Base-by-base conservation (phyloP, 495 filamentous ascomycete genomes). In the Neurospora pannonica region DNA sequence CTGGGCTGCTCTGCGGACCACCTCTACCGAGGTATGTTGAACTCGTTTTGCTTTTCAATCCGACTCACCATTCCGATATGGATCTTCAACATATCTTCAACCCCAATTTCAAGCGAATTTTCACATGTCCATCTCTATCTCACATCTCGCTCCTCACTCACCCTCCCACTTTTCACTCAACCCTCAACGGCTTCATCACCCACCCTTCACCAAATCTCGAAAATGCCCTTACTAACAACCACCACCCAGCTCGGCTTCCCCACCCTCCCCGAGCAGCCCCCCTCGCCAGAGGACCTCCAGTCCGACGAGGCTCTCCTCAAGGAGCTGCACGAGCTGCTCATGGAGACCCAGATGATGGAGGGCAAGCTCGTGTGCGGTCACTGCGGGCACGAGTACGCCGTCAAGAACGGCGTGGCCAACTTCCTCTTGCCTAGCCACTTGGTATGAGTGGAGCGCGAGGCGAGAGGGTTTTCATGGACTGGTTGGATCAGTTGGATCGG, bases 321-420 rank as follows among this genome's bases (percentile, higher is more conserved):
- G 75, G 93, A 97, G 70, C 83, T 99, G 75, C 95, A 98, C 78
- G 86, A 84, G 10, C 81, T 98, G 72, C 85, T 99, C 19, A 83
- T 98, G 74, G 97, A 99, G 86, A 99, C 96, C 74, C 90, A 93
- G 77, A 91, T 98, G 24, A 86, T 86, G 71, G 92, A 94, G 82
- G 96, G 96, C 7, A 95, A 92, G 80, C 85, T 99, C 74, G 90
- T 94, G 34, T 99, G 96, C 80, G 94, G 90, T 70, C 92, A 92
- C 80, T 98, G 96, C 83, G 92, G 92, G 73, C 94, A 98, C 81
- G 91, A 95, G 83, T 98, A 98, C 82, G 88, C 89, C 78, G 91
- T 99, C 54, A 92, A 93, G 79, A 94, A 98, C 83, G 97, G 96
- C 31, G 97, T 98, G 78, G 93, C 94, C 67, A 98, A 98, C 81